Conservation (phyloP, 2,329 filamentous ascomycete genomes). For the Xylariaceae sp. region DNA sequence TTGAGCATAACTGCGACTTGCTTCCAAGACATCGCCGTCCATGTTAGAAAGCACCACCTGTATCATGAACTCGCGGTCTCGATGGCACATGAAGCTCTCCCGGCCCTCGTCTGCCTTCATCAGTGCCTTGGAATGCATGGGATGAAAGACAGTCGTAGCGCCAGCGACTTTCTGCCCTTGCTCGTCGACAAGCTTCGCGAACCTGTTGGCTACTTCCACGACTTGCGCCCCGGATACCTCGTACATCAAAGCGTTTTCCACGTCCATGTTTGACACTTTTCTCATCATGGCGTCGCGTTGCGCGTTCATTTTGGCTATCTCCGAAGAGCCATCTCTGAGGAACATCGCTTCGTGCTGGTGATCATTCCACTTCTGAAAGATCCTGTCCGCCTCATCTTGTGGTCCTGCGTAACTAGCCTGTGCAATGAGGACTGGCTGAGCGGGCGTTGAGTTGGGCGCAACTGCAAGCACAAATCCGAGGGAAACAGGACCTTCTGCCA, state of each 20-base stretch:
- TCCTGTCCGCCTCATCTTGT: background rate
- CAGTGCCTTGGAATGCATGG: constrained; percentile 1
- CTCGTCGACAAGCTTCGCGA: constrained; percentile 1
- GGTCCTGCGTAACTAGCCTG: background rate
- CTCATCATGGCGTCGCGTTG: background rate
- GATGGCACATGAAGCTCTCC: constrained; percentile 3
- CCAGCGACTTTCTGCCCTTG: background rate
- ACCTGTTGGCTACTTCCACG: constrained; percentile 3
- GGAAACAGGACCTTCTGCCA: background rate
- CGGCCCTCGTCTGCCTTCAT: background rate
- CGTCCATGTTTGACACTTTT: background rate
- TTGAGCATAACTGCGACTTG: background rate
- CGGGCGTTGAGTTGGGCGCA: background rate
- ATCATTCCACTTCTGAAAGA: background rate
- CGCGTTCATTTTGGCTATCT: background rate
- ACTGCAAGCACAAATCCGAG: background rate
- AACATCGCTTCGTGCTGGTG: background rate
- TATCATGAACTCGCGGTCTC: constrained; percentile 1
- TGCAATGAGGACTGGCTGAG: background rate
- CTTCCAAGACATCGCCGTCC: background rate
- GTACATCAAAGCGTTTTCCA: background rate
- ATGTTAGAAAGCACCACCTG: constrained; percentile 1
- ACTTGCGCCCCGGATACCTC: background rate
- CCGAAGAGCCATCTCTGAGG: background rate
- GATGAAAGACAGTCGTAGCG: background rate